These are phyloP conservation scores for Pleurozium schreberi DNA, from an alignment of 225 moss, liverwort and hornwort genomes.

Conservation along the genomic window DNA sequence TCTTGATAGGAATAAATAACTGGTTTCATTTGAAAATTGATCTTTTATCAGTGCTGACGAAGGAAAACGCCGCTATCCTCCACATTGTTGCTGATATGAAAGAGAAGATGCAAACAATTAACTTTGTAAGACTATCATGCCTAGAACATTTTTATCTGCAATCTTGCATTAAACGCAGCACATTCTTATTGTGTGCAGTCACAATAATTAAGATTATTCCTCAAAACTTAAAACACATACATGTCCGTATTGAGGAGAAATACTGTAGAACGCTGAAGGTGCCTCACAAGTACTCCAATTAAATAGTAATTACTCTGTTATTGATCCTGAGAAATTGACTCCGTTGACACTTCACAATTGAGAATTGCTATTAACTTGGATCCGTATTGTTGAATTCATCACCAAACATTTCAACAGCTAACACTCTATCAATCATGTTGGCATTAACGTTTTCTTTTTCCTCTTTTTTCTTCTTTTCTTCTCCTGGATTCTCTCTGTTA, in stretches of 20 bases:
- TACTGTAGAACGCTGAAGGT: neutral
- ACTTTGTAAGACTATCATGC: neutral
- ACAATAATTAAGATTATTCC: neutral
- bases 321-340: neutral
- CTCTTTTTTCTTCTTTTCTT: too few species aligned
- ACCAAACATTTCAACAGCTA: neutral
- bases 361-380: neutral
- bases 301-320: neutral
- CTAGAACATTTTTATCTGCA: neutral
- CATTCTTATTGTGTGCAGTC: neutral
- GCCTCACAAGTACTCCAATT: neutral
- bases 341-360: neutral
- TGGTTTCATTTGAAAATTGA: neutral
- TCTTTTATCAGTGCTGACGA: constrained; percentile 45
- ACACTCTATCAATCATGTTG: neutral
- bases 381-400: too few species aligned
- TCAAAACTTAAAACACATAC: neutral
- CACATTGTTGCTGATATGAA: constrained; percentile 73
- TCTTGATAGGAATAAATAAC: neutral
- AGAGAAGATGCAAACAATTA: constrained; percentile 23
- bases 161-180: neutral
- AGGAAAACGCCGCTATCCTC: constrained; percentile 70
- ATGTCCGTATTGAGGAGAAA: neutral
- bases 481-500: neutral
- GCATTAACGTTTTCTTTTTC: neutral